Percentiles rank a stretch among this genome's conserved stretches.
Conservation (phyloP, 1,284 basidiomycete genomes). For the Gastroboletus turbinatus region DNA sequence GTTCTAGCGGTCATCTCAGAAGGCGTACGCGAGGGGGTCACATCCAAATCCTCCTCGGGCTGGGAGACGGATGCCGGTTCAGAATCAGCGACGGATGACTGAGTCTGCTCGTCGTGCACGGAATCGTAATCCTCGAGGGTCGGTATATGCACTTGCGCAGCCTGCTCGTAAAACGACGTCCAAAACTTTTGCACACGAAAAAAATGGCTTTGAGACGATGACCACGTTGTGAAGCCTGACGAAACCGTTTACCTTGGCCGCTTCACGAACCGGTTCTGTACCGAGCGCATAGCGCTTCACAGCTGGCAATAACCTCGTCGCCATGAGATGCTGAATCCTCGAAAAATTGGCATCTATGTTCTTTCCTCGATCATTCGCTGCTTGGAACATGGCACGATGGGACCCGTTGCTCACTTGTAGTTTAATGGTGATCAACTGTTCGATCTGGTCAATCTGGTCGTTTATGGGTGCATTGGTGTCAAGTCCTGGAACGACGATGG, state of each 20-base stretch:
- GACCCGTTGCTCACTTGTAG: conserved; percentile 54
- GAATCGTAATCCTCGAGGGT: conserved; percentile 64
- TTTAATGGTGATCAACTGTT: conserved; percentile 91
- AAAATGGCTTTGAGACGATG: neutral
- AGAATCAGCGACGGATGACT: conserved; percentile 25
- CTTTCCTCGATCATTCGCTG: conserved; percentile 41
- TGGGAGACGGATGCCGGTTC: conserved; percentile 16
- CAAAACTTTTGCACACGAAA: conserved; percentile 65
- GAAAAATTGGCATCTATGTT: conserved; percentile 95
- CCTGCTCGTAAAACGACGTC: conserved; percentile 93
- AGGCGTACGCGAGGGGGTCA: conserved; percentile 21
- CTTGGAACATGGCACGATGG: neutral
- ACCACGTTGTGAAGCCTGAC: neutral
- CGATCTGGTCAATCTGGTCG: conserved; percentile 92
- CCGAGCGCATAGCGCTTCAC: conserved; percentile 87
- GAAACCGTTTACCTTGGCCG: conserved; percentile 66
- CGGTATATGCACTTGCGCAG: conserved; percentile 82
- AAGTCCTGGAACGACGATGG: conserved; percentile 72
- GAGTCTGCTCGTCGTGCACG: conserved; percentile 48
- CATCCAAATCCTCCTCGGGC: conserved; percentile 7
- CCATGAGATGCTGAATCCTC: conserved; percentile 84
- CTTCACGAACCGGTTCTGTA: conserved; percentile 85
- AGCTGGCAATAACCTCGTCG: conserved; percentile 79
- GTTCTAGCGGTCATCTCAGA: conserved; percentile 19
- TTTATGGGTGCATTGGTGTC: conserved; percentile 72